Evolutionary conservation across 2,329 filamentous ascomycete species (phyloP), one percentile per base, ranked within the genome.

Genomic region (Talaromyces marneffei): DNA sequence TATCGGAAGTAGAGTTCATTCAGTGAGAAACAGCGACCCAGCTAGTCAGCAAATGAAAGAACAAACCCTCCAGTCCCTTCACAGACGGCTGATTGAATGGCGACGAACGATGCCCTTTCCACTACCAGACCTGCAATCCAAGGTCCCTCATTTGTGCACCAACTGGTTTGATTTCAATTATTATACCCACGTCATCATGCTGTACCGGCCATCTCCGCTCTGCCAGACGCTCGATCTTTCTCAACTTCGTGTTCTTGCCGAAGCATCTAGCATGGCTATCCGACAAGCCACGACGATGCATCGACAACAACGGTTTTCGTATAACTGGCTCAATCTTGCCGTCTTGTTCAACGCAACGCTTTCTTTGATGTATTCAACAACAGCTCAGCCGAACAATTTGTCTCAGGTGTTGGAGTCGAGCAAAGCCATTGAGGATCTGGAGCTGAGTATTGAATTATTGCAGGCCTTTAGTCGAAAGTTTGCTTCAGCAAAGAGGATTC

Each of bases 101-200:
- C 74, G 79, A 1, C 76, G 73, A 20, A 72, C 66, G 60, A 79
- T 78, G 76, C 77, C 77, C 0, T 79, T 79, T 55, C 77, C 77
- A 1, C 66, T 79, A 0, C 76, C 77, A 0, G 73, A 78, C 27
- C 23, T 67, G 74, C 35, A 58, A 64, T 70, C 68, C 4, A 69
- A 69, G 8, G 77, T 81, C 1, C 78, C 78, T 1, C 79, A 80
- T 60, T 67, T 80, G 2, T 75, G 67, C 42, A 78, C 71, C 7
- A 74, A 67, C 60, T 81, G 78, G 79, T 80, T 77, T 64, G 78
- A 80, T 58, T 74, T 79, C 48, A 81, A 81, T 65, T 80, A 78
- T 65, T 80, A 80, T 63, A 78, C 74, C 0, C 78, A 81, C 54
- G 65, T 80, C 1, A 74, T 74, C 12, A 75, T 78, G 68, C 66